Percentiles rank a stretch among this genome's conserved stretches.
Evolutionary conservation across 2,329 filamentous ascomycete species (phyloP).

Genomic region (Eutypa lata): DNA sequence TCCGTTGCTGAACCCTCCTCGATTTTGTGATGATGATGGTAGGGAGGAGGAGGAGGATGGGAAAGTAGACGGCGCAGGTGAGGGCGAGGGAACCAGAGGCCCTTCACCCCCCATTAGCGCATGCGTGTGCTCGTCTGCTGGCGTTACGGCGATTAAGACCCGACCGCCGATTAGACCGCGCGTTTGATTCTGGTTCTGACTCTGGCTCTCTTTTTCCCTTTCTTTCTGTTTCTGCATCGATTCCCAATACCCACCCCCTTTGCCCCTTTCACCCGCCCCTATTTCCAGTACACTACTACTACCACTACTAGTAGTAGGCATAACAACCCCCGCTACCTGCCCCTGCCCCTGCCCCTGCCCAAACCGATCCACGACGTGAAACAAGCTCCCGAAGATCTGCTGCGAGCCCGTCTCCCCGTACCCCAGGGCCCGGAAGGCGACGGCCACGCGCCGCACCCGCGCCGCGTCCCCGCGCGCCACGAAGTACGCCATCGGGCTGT

Average conservation of each 20-base stretch:
- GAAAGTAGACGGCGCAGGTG: no score
- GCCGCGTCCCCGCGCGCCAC: slow-evolving; percentile 38
- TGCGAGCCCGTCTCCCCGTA: slow-evolving; percentile 40
- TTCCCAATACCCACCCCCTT: no score
- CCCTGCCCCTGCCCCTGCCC: neutral
- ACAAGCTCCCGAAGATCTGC: slow-evolving; percentile 45
- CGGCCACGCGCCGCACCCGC: slow-evolving; percentile 42
- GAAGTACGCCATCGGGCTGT: slow-evolving; percentile 48
- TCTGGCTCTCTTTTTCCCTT: no score
- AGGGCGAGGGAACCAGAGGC: slow-evolving; percentile 13
- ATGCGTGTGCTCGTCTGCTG: slow-evolving; percentile 32
- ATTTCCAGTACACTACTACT: no score
- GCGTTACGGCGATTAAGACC: slow-evolving; percentile 39
- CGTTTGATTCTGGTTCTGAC: no score
- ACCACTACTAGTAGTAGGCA: no score
- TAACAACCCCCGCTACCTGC: neutral
- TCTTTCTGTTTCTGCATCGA: no score
- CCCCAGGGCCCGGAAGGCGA: slow-evolving; percentile 41
- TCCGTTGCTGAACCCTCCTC: neutral
- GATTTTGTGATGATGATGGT: neutral
- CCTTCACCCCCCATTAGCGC: slow-evolving; percentile 22
- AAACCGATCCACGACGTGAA: slow-evolving; percentile 47
- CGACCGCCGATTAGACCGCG: slow-evolving; percentile 16
- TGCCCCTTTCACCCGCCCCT: no score
- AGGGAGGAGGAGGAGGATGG: neutral